These are phyloP conservation scores for Immersiella caudata DNA, from an alignment of 495 filamentous ascomycete species.

Conservation along the genomic window DNA sequence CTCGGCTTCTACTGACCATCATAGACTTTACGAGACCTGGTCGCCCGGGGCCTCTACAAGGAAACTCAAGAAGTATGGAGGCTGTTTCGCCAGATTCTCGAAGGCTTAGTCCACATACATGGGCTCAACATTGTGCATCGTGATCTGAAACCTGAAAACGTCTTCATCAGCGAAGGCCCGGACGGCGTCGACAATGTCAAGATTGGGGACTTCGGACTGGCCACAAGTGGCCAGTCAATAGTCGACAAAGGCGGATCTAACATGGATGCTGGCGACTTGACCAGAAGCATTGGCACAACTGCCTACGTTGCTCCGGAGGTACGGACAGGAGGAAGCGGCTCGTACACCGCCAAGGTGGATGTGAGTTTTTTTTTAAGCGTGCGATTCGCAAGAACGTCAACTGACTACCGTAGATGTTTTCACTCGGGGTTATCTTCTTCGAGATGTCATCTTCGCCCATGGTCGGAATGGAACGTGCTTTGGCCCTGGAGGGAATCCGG, in stretches of 20 bases:
- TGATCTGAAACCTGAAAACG: slow-evolving; percentile 97
- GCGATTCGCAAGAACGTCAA: slow-evolving; percentile 15
- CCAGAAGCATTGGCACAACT: slow-evolving; percentile 89
- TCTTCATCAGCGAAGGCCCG: slow-evolving; percentile 69
- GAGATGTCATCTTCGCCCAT: slow-evolving; percentile 90
- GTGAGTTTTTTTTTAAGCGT: slow-evolving; percentile 52
- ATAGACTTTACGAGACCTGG: slow-evolving; percentile 87
- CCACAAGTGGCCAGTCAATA: slow-evolving; percentile 78
- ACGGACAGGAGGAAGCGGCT: slow-evolving; percentile 66
- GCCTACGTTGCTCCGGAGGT: slow-evolving; percentile 95
- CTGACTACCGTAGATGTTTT: slow-evolving; percentile 76
- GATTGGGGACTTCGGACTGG: slow-evolving; percentile 95
- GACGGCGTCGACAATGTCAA: slow-evolving; percentile 86
- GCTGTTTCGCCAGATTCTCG: slow-evolving; percentile 85
- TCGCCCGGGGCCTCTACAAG: slow-evolving; percentile 71
- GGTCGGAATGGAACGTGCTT: slow-evolving; percentile 85
- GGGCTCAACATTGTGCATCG: slow-evolving; percentile 90
- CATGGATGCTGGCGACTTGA: slow-evolving; percentile 57
- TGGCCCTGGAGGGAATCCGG: slow-evolving; percentile 71
- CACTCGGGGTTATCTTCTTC: slow-evolving; percentile 94
- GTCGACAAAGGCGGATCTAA: slow-evolving; percentile 67
- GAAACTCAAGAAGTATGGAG: slow-evolving; percentile 82
- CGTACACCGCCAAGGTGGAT: slow-evolving; percentile 93
- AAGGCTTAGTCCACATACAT: slow-evolving; percentile 90
- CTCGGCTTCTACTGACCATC: slow-evolving; percentile 3